Evolutionary conservation across 169 alveolate species (phyloP), one percentile per base, ranked within the genome.

Genomic region (Perkinsus chesapeaki): DNA sequence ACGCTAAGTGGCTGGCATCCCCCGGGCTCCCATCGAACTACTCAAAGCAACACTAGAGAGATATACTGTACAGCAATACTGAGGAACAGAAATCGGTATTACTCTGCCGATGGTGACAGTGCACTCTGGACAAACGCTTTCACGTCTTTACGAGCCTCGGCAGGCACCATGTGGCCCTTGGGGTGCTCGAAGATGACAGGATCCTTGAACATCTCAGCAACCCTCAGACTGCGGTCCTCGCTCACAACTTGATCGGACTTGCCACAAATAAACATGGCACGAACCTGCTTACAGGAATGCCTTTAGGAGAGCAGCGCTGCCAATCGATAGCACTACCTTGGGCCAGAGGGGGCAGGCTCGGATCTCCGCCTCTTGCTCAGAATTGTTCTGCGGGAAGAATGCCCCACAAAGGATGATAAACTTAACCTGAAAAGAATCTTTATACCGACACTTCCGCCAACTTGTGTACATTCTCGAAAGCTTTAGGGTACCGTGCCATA

Each of bases 141-240:
- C 82, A 60, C 82, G 31, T 60, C 82, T 34, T 60, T 60, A 27
- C 82, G 82, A 16, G 82, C 82, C 82, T 60, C 82, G 1, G 82
- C 82, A 34, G 82, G 82, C 37, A 60, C 82, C 82, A 60, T 60
- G 82, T 60, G 82, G 82, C 82, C 82, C 82, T 60, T 60, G 82
- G 82, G 36, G 82, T 60, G 82, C 31, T 60, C 82, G 82, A 60
- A 60, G 12, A 60, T 60, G 31, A 60, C 82, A 20, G 82, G 82
- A 60, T 60, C 82, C 12, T 27, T 60, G 82, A 60, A 60, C 82
- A 60, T 60, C 82, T 60, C 27, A 34, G 82, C 82, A 60, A 60
- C 82, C 3, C 82, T 1, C 7, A 60, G 82, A 23, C 82, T 60
- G 3, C 82, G 82, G 82, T 60, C 82, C 27, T 60, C 82, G 82